A percentile compares a stretch with the other conserved stretches of the same genome.
Conservation (phyloP, 768 basidiomycete genomes). For the Paxillus involutus region DNA sequence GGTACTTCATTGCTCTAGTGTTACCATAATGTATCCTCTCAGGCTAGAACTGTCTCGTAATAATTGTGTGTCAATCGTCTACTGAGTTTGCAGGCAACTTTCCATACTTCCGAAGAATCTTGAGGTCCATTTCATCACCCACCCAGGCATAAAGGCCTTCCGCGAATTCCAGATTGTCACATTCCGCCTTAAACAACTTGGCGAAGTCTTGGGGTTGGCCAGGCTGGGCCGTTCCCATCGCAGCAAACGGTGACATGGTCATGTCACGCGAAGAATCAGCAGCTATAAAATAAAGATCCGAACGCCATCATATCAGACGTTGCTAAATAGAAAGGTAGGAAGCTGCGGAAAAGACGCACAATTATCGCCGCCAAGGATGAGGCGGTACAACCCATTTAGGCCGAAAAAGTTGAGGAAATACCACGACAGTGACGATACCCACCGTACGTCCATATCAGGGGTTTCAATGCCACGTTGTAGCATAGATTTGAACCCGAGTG, state of each 20-base stretch:
- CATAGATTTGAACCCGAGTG: conserved; percentile 97
- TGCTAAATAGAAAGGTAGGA: conserved; percentile 1
- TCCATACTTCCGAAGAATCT: conserved; percentile 77
- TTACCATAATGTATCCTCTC: conserved; percentile 17
- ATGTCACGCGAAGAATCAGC: conserved; percentile 80
- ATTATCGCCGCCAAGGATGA: conserved; percentile 89
- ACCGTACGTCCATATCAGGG: conserved; percentile 95
- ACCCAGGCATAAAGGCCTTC: conserved; percentile 85
- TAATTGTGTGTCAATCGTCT: conserved; percentile 14
- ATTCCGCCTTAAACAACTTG: conserved; percentile 89
- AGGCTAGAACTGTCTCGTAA: conserved; percentile 8
- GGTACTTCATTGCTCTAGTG: conserved; percentile 15
- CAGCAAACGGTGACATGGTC: conserved; percentile 67
- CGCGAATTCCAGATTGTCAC: conserved; percentile 90
- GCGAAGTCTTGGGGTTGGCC: conserved; percentile 77
- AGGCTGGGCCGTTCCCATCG: conserved; percentile 43
- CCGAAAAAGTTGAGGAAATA: conserved; percentile 99
- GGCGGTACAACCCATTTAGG: conserved; percentile 90
- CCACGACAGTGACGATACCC: conserved; percentile 99
- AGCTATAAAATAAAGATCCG: conserved; percentile 42
- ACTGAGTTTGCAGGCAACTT: conserved; percentile 41
- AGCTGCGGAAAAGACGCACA: conserved; percentile 47
- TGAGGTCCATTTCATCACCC: conserved; percentile 76
- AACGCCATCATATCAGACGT: conserved; percentile 12
- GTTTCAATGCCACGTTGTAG: conserved; percentile 95